These are phyloP conservation scores for Fallopia convolvulus DNA, from an alignment of 148 eudicot species.

Conservation along the genomic window DNA sequence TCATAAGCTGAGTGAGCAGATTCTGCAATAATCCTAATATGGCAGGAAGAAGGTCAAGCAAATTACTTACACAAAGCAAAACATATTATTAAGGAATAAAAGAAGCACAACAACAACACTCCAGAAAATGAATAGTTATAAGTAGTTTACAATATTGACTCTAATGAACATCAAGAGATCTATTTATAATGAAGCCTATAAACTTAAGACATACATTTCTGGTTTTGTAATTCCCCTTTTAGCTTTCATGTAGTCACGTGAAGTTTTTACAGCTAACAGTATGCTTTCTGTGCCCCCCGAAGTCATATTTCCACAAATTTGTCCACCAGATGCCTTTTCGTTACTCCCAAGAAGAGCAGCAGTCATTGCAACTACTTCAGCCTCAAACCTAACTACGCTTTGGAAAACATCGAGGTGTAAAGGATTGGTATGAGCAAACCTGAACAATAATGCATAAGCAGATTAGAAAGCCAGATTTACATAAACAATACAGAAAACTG, in stretches of 20 bases:
- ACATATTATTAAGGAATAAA: not conserved
- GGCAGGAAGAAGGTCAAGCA: slow-evolving; percentile 1
- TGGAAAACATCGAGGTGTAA: slow-evolving; percentile 90
- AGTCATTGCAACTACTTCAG: slow-evolving; percentile 97
- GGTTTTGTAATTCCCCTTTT: slow-evolving; percentile 68
- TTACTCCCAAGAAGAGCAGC: slow-evolving; percentile 82
- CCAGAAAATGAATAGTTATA: not conserved
- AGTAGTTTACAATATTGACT: not conserved
- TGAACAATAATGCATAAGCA: slow-evolving; percentile 19
- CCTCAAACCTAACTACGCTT: slow-evolving; percentile 75
- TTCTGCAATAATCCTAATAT: slow-evolving; percentile 74
- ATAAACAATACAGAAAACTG: not conserved
- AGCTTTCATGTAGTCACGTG: slow-evolving; percentile 93
- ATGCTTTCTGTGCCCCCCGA: slow-evolving; percentile 99
- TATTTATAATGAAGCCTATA: not conserved
- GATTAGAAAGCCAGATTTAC: not conserved
- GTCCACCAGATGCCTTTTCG: slow-evolving; percentile 79
- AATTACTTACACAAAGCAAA: not conserved
- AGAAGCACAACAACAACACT: not conserved
- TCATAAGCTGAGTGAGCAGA: slow-evolving; percentile 99
- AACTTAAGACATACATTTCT: slow-evolving; percentile 53
- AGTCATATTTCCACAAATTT: slow-evolving; percentile 97
- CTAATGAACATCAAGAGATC: not conserved
- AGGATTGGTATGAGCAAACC: slow-evolving; percentile 99
- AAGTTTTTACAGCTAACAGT: slow-evolving; percentile 76